Conservation (phyloP, 2,329 filamentous ascomycete species). For the Trichoderma hamatum region DNA sequence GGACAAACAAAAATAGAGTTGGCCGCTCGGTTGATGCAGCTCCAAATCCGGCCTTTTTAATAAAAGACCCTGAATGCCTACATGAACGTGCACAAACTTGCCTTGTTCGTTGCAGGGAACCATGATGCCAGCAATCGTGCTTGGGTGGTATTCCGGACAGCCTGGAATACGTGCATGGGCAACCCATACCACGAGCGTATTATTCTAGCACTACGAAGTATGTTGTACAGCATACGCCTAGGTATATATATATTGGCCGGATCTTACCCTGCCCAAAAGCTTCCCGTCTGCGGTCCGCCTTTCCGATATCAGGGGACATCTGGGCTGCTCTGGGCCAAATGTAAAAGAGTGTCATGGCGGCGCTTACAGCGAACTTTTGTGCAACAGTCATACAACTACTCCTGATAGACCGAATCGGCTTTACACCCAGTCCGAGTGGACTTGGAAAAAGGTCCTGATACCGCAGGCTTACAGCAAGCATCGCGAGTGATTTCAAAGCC, state of each 20-base stretch:
- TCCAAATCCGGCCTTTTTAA: neutral
- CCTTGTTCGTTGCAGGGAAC: neutral
- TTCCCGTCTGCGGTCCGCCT: conserved; percentile 14
- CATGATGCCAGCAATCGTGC: neutral
- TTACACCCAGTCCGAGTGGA: neutral
- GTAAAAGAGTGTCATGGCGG: neutral
- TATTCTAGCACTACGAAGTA: neutral
- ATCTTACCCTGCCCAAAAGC: neutral
- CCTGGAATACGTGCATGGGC: neutral
- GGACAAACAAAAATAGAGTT: neutral
- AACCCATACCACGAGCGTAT: neutral
- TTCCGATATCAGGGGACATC: conserved; percentile 9
- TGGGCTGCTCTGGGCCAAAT: neutral
- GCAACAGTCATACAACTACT: neutral
- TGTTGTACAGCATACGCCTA: neutral
- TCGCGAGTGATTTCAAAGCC: neutral
- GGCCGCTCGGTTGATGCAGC: neutral
- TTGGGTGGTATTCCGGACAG: neutral
- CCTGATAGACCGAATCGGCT: neutral
- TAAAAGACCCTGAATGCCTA: neutral
- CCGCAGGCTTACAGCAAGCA: neutral
- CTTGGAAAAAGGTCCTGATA: neutral
- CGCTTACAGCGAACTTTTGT: neutral
- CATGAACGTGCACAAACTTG: neutral
- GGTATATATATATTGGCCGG: no score